Evolutionary conservation across 1,284 basidiomycete species (phyloP).

Genomic region (Papiliotrema fonsecae): DNA sequence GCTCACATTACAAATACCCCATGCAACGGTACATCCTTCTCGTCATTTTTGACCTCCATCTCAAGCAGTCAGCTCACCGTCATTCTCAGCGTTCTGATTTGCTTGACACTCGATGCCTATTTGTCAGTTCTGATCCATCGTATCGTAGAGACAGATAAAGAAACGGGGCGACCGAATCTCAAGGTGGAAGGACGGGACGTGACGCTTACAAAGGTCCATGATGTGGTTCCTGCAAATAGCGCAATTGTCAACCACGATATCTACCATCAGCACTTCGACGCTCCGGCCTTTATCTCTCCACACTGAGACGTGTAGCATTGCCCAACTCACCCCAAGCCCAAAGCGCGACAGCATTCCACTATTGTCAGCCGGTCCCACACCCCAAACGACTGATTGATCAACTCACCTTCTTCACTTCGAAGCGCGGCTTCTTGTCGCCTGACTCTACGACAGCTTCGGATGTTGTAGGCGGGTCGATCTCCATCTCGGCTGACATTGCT

Average conservation of each 20-base stretch:
- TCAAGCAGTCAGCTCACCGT: slow-evolving; percentile 46
- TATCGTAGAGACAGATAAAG: no score
- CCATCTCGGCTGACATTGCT: slow-evolving; percentile 57
- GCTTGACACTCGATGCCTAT: slow-evolving; percentile 99
- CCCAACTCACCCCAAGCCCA: slow-evolving; percentile 84
- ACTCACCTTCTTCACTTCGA: slow-evolving; percentile 91
- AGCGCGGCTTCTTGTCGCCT: slow-evolving; percentile 59
- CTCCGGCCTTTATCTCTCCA: slow-evolving; percentile 9
- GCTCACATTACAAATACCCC: slow-evolving; percentile 97
- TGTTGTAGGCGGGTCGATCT: slow-evolving; percentile 58
- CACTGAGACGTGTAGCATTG: background rate
- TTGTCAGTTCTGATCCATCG: slow-evolving; percentile 2
- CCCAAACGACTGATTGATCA: background rate
- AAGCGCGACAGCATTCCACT: slow-evolving; percentile 95
- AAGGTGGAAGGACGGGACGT: background rate
- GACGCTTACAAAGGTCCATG: slow-evolving; percentile 87
- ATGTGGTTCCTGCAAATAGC: slow-evolving; percentile 96
- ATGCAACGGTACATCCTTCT: slow-evolving; percentile 91
- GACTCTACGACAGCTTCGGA: slow-evolving; percentile 48
- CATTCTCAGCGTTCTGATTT: slow-evolving; percentile 93
- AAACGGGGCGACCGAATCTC: no score
- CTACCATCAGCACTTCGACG: no score
- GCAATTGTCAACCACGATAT: slow-evolving; percentile 93
- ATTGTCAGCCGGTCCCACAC: slow-evolving; percentile 8
- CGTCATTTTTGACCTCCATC: background rate